Evolutionary conservation across 2,329 filamentous ascomycete species (phyloP), one percentile per base, ranked within the genome.

Genomic region (Bretziella fagacearum): DNA sequence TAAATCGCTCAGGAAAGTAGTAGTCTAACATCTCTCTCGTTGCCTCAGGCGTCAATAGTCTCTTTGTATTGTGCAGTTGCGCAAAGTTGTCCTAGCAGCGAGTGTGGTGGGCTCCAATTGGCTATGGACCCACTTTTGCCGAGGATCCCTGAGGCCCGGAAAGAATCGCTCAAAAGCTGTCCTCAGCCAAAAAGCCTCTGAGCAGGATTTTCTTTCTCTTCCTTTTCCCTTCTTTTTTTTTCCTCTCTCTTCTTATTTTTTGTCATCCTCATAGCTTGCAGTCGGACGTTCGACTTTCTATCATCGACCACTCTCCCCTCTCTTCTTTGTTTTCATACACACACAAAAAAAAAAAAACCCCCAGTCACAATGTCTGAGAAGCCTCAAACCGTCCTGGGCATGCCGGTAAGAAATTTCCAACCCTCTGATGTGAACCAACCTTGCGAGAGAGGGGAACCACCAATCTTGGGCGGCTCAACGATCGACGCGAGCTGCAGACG

Each of bases 311-410:
- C 35, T 51, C 49, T 51, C 49, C 49, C 41, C 49, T 51, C 49
- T 45, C 22, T 44, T 37, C 33, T 47, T 50, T 50, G 42, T 50
- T 41, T 46, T 47, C 23, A 27, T 26, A 48, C 39, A 44, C 23
- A 41, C 36, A 49, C 46, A n/a, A n/a, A n/a, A n/a, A n/a, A n/a
- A n/a, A n/a, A n/a, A n/a, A n/a, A n/a, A n/a, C n/a, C n/a, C n/a
- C 29, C 39, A 41, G 47, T 44, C 50, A 51, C 26, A 42, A 51
- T 51, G 50, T 51, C 50, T 49, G 47, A 51, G 33, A 49, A 51
- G 44, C 33, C 45, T 44, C 30, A 44, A 45, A 47, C 48, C 48
- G 25, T 51, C 35, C 30, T 51, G 50, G 50, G 50, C 50, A 49
- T 51, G 43, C 50, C 50, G 47, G 50, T 51, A 51, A 51, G 50